phyloP scores from a whole-genome alignment of 2,329 filamentous ascomycete genomes.

The Cercospora berteroae region DNA sequence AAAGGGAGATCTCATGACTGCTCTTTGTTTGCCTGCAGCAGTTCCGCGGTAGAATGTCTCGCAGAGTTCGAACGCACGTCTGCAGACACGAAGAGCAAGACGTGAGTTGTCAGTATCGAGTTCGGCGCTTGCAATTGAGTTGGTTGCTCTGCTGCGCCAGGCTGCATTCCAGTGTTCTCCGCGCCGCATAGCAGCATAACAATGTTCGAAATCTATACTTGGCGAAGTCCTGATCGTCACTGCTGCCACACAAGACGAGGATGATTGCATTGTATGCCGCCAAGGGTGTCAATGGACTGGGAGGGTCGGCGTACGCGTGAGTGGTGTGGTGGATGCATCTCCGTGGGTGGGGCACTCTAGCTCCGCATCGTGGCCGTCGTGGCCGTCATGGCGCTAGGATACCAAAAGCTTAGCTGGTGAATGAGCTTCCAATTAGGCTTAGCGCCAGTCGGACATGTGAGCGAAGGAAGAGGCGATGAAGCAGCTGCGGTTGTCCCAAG shows the following conservation, averaged over 20 bases:
- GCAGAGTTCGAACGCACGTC: background rate
- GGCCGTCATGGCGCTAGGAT: conserved; percentile 1
- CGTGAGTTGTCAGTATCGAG: background rate
- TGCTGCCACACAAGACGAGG: background rate
- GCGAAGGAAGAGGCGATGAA: conserved; percentile 20
- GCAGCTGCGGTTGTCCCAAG: conserved; percentile 6
- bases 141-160: conserved; percentile 2
- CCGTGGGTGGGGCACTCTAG: conserved; percentile 7
- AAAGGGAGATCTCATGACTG: conserved; percentile 3
- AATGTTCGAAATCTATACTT: background rate
- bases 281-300: conserved; percentile 6
- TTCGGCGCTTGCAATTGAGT: background rate
- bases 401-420: conserved; percentile 9
- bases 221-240: background rate
- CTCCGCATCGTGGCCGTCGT: conserved; percentile 11
- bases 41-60: background rate
- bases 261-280: conserved; percentile 3
- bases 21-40: background rate
- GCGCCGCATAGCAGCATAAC: background rate
- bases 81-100: background rate
- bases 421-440: background rate
- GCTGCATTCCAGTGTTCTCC: background rate
- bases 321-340: background rate
- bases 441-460: background rate
- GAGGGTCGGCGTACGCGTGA: background rate